Evolutionary conservation across 441 rosid species (phyloP), one percentile per base, ranked within the genome.

Genomic region (Theobroma grandiflorum): DNA sequence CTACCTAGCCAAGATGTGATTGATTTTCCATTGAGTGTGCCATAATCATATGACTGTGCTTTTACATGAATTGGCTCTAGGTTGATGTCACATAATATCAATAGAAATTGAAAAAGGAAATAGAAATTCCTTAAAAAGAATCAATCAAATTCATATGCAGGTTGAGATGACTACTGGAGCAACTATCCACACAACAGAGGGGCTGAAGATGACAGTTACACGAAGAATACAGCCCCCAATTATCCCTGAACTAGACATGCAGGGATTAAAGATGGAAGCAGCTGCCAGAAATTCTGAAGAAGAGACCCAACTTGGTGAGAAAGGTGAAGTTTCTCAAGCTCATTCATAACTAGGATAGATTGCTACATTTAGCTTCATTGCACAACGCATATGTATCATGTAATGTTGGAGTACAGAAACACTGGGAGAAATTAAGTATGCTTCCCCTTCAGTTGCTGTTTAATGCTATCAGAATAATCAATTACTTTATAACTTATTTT

Each of bases 141-240:
- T 62, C 26, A 16, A 63, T 64, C 12, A 47, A 75, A 55, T 76
- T 53, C 37, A 45, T 53, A 31, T 84, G 86, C 92, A 97, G 98
- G 98, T 97, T 75, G 82, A 82, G 77, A 94, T 94, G 99, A 97
- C 98, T 15, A 97, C 99, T n/a, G 98, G 99, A 83, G 99, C 99
- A 76, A 97, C 99, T 50, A 97, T 97, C 86, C 99, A 97, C 89
- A 97, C 99, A 4, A 94, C 98, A 2, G 87, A 91, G 83, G 99
- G 99, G 72, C 78, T 97, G 84, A 88, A 82, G 52, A 83, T 97
- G 97, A 88, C 91, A 0, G 92, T 92, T 38, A 91, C 94, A 15
- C 75, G 78, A 80, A 87, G 99, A 84, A 83, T 86, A 16, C 85
- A 80, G 70, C 90, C 95, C 82, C 91, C 91, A 0, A 77, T 89